A percentile compares a stretch with the other conserved stretches of the same genome.
phyloP scores from a whole-genome alignment of 1,139 yeast species.

The Candida smagusa region DNA sequence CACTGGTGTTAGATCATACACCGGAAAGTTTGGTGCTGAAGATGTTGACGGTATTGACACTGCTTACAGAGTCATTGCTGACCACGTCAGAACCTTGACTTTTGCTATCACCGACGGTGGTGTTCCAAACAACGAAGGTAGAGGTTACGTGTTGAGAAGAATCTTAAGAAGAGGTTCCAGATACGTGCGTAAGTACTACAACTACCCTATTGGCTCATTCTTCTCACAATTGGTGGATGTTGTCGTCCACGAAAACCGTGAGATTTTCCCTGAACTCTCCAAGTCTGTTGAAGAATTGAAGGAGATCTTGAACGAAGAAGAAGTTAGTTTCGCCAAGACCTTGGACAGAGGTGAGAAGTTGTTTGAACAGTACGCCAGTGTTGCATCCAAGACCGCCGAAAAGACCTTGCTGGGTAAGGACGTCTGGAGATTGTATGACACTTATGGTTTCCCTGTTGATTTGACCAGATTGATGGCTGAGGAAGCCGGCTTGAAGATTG shows the following conservation, averaged over 20 bases:
- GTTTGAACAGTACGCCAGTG: conserved; percentile 86
- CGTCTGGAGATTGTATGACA: conserved; percentile 97
- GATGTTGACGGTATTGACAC: conserved; percentile 95
- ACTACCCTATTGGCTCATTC: conserved; percentile 91
- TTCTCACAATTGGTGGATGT: conserved; percentile 92
- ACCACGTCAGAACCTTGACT: conserved; percentile 94
- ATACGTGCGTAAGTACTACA: conserved; percentile 92
- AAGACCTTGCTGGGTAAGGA: conserved; percentile 86
- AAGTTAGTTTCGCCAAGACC: conserved; percentile 89
- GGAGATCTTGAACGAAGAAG: conserved; percentile 95
- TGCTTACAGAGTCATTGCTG: conserved; percentile 97
- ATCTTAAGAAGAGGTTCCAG: conserved; percentile 97
- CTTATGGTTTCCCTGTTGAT: conserved; percentile 99
- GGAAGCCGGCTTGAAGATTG: conserved; percentile 92
- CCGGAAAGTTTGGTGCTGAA: conserved; percentile 89
- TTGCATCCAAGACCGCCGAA: conserved; percentile 71
- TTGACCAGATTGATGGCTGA: conserved; percentile 97
- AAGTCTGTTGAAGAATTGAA: conserved; percentile 71
- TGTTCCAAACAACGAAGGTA: conserved; percentile 97
- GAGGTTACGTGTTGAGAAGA: conserved; percentile 97
- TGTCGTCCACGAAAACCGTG: conserved; percentile 81
- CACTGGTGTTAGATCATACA: conserved; percentile 86
- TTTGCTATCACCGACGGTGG: conserved; percentile 98
- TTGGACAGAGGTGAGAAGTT: conserved; percentile 97
- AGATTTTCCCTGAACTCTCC: conserved; percentile 86